Base-by-base conservation (phyloP, 192 early-diverging fungal species). In the Umbelopsis isabellina region DNA sequence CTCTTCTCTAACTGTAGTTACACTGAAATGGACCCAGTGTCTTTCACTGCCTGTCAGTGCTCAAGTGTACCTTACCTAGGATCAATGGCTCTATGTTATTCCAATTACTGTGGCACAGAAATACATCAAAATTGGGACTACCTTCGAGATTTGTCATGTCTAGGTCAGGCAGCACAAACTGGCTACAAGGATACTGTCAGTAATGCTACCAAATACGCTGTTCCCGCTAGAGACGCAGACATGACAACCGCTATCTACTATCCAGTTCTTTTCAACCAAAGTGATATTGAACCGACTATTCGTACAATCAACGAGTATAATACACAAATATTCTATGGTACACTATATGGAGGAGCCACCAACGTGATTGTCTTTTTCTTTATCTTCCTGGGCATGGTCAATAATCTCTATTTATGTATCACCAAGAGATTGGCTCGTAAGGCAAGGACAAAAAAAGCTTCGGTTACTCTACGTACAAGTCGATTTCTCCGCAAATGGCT, bases 11-110 rank as follows among this genome's bases (percentile, higher is more conserved):
- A 61, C 33, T 61, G 55, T 30, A 61, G 13, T 15, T 7, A 12
- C 18, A 35, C 55, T 3, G 30, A 10, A 33, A 23, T 61, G 15
- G 27, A 25, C 7, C 11, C 25, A 7, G 55, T 3, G 12, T 12
- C 27, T n/a, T 35, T 35, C 16, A 48, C 67, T 4, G 15, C 12
- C 10, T 70, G 68, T 21, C 68, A 45, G 33, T 70, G 68, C 50
- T 6, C 27, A 45, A 70, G 68, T 70, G 49, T 45, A 3, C 50
- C 68, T 0, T 70, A 51, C n/a, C 46, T 70, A 44, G 68, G 68
- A 6, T 52, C 49, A 23, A 53, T 70, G 50, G 68, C 68, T 12
- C 27, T 70, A 1, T 70, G 68, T 41, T 52, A 52, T 23, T 52
- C 49, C 18, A 41, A 70, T 25, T 23, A 69, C 25, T 46, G 47